phyloP scores from a whole-genome alignment of 2,329 filamentous ascomycete genomes.

The Paecilomyces formosus region DNA sequence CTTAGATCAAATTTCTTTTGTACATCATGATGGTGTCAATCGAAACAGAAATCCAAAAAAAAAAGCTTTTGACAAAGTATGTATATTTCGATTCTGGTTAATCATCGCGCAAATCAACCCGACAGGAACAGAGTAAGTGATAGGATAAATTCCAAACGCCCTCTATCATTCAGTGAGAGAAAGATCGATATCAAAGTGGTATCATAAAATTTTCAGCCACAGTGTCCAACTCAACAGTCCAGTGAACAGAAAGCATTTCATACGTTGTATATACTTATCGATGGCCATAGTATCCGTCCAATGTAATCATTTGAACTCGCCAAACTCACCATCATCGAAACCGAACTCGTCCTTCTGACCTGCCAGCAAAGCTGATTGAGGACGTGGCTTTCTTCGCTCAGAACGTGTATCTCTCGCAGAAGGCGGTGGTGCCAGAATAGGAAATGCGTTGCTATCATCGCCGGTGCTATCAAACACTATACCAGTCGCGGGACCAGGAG shows the following conservation, averaged over 20 bases:
- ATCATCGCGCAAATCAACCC: not conserved
- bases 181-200: not conserved
- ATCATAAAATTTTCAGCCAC: not conserved
- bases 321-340: constrained; percentile 83
- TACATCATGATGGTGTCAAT: not conserved
- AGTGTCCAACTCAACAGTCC: not conserved
- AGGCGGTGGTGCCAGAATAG: constrained; percentile 60
- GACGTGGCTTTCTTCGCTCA: constrained; percentile 51
- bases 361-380: constrained; percentile 44
- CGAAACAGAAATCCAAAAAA: not conserved
- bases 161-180: not conserved
- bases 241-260: not conserved
- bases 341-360: constrained; percentile 44
- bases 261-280: not conserved
- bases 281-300: not conserved
- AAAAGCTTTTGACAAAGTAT: not conserved
- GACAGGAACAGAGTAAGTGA: not conserved
- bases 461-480: not conserved
- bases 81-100: not conserved
- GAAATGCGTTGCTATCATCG: constrained; percentile 12
- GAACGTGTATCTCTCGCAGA: constrained; percentile 43
- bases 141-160: not conserved
- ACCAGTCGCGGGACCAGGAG: constrained; percentile 40
- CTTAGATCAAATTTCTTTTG: not conserved
- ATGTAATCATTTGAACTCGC: constrained; percentile 59